Conservation (phyloP, 2,329 filamentous ascomycete species). For the Epichloe brachyelytri region DNA sequence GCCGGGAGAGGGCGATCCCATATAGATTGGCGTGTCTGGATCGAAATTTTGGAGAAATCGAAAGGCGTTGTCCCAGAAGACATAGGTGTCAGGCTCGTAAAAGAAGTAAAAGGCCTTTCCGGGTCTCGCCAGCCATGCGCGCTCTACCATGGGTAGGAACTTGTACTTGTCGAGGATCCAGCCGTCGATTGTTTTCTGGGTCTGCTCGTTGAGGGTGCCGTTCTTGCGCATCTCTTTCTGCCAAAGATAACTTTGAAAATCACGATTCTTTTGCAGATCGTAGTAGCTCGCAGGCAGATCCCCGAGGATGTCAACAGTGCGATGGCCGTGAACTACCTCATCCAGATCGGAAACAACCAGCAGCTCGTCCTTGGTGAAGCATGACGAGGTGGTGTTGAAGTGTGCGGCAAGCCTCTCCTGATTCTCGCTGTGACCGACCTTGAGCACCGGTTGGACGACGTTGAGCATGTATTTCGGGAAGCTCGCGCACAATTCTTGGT, state of each 20-base stretch:
- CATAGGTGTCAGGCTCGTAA: conserved; percentile 42
- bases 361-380: conserved; percentile 27
- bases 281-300: conserved; percentile 18
- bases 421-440: conserved; percentile 19
- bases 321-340: conserved; percentile 28
- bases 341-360: conserved; percentile 40
- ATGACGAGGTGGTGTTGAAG: conserved; percentile 38
- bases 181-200: conserved; percentile 23
- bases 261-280: conserved; percentile 17
- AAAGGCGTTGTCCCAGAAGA: conserved; percentile 28
- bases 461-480: conserved; percentile 20
- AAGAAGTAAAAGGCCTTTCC: conserved; percentile 43
- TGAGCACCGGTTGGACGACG: conserved; percentile 20
- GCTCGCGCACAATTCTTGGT: conserved; percentile 17
- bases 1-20: conserved; percentile 38
- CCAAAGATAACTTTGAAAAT: conserved; percentile 27
- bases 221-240: conserved; percentile 23
- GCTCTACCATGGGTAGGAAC: conserved; percentile 41
- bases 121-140: conserved; percentile 32
- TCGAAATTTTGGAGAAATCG: conserved; percentile 33
- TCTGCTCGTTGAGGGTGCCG: conserved; percentile 19
- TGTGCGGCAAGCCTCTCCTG: conserved; percentile 23
- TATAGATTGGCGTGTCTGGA: conserved; percentile 34
- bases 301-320: conserved; percentile 30
- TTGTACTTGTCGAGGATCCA: conserved; percentile 46